phyloP scores from a whole-genome alignment of 2,329 filamentous ascomycete species.

The Trichoderma sp. region DNA sequence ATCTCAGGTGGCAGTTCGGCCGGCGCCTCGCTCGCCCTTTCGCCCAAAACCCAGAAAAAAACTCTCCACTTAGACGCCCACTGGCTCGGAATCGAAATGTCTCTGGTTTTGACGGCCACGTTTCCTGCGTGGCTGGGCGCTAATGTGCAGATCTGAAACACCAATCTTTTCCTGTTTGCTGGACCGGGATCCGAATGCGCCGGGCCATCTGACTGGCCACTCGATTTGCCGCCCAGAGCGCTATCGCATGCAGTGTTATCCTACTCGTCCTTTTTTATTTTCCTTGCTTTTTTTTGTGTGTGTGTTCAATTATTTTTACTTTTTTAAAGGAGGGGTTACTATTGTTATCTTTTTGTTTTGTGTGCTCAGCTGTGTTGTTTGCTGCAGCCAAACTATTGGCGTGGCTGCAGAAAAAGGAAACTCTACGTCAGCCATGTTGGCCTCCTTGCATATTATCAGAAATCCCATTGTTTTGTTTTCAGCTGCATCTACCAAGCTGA shows the following conservation, averaged over 20 bases:
- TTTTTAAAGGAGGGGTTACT: not conserved
- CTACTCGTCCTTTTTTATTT: not conserved
- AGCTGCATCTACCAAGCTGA: not conserved
- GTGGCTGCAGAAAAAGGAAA: slow-evolving; percentile 12
- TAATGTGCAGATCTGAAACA: slow-evolving; percentile 18
- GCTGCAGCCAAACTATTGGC: slow-evolving; percentile 4
- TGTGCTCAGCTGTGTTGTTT: not conserved
- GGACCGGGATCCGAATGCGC: slow-evolving; percentile 3
- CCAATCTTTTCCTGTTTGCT: not conserved
- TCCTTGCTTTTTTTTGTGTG: not conserved
- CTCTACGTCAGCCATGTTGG: not conserved
- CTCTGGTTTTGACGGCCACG: not conserved
- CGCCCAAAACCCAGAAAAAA: not conserved
- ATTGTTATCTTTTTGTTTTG: not conserved
- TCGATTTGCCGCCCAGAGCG: not conserved
- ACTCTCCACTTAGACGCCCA: not conserved
- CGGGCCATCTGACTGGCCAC: not conserved
- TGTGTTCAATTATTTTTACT: not conserved
- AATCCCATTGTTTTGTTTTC: not conserved
- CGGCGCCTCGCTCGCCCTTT: not conserved
- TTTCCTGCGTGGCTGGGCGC: slow-evolving; percentile 12
- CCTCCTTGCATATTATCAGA: not conserved
- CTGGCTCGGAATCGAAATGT: not conserved
- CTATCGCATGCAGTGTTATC: not conserved
- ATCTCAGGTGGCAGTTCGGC: not conserved